Percentiles rank a stretch among this genome's conserved stretches.
phyloP scores from a whole-genome alignment of 225 moss, liverwort and hornwort genomes.

The Climacium dendroides region DNA sequence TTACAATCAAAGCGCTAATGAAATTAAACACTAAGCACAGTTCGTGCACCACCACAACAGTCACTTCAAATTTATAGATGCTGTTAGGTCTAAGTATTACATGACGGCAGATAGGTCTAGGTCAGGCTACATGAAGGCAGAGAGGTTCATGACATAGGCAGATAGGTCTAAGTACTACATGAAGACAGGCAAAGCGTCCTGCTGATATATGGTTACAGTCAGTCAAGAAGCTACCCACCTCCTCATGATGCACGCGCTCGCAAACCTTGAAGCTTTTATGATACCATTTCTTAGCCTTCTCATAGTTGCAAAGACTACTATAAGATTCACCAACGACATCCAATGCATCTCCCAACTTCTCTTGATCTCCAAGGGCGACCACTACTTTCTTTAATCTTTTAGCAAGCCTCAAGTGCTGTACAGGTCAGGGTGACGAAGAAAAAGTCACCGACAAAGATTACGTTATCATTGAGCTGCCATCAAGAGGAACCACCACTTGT shows the following conservation, averaged over 20 bases:
- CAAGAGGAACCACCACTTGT: neutral
- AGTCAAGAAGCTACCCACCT: slow-evolving; percentile 37
- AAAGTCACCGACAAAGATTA: neutral
- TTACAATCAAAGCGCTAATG: neutral
- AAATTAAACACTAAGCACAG: neutral
- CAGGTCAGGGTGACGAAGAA: neutral
- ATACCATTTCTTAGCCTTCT: slow-evolving; percentile 84
- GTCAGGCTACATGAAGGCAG: neutral
- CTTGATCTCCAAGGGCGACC: slow-evolving; percentile 55
- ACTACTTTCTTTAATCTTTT: slow-evolving; percentile 63
- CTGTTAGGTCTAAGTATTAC: neutral
- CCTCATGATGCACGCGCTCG: slow-evolving; percentile 63
- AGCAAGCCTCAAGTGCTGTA: slow-evolving; percentile 72
- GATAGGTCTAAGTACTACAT: neutral
- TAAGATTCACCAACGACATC: slow-evolving; percentile 71
- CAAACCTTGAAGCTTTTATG: slow-evolving; percentile 48
- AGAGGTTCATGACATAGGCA: neutral
- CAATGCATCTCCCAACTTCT: slow-evolving; percentile 81
- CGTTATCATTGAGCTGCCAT: neutral
- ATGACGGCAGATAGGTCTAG: neutral
- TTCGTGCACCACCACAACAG: neutral
- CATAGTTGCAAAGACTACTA: slow-evolving; percentile 49
- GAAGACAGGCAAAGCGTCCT: neutral
- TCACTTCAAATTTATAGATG: neutral
- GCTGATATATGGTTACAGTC: neutral